Evolutionary conservation across 805 yeast species (phyloP).

Genomic region (Ogataea kodamae): DNA sequence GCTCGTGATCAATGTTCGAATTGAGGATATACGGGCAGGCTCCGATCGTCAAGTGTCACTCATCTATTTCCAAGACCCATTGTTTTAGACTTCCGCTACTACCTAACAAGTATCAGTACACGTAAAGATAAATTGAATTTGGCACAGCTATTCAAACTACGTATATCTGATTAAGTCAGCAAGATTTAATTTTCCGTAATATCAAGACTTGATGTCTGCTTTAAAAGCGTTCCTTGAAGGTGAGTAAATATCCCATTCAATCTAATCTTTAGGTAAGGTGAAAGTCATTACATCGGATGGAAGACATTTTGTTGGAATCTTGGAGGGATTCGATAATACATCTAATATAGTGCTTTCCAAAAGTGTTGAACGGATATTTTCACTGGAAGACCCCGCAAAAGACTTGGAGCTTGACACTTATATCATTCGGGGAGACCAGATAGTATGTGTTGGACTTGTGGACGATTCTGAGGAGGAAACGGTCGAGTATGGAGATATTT

Average conservation of each 20-base stretch:
- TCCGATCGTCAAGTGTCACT: no score
- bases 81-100: conserved; percentile 1
- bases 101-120: neutral
- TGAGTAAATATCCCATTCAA: conserved; percentile 13
- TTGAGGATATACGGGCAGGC: no score
- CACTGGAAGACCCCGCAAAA: conserved; percentile 35
- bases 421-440: conserved; percentile 56
- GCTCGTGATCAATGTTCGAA: no score
- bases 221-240: conserved; percentile 26
- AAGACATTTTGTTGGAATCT: conserved; percentile 42
- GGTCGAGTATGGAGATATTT: conserved; percentile 39
- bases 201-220: conserved; percentile 20
- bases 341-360: conserved; percentile 56
- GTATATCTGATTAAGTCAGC: no score
- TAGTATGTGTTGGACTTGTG: conserved; percentile 53
- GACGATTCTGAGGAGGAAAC: conserved; percentile 40
- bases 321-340: conserved; percentile 62
- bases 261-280: conserved; percentile 40
- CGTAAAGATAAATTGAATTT: conserved; percentile 1
- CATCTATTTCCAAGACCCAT: no score
- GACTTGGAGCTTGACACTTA: conserved; percentile 46
- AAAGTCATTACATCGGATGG: conserved; percentile 59
- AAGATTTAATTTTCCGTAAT: conserved; percentile 1
- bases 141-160: no score
- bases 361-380: conserved; percentile 50